These are phyloP conservation scores for Lachancea sp. DNA, from an alignment of 805 yeast genomes.

Conservation along the genomic window DNA sequence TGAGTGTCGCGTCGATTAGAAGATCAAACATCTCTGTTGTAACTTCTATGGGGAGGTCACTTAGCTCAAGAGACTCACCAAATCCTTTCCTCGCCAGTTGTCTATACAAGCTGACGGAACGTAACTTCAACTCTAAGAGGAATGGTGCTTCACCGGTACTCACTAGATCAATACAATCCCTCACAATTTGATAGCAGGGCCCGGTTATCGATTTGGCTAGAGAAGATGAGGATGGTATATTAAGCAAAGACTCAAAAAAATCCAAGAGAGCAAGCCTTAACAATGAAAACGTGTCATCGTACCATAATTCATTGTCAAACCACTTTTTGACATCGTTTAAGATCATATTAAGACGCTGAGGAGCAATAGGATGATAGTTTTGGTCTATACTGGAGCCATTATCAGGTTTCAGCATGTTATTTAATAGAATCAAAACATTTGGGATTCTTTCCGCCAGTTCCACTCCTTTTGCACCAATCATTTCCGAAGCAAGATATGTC, in stretches of 20 bases:
- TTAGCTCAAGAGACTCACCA: slow-evolving; percentile 23
- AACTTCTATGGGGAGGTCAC: slow-evolving; percentile 31
- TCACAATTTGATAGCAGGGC: slow-evolving; percentile 41
- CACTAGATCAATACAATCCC: slow-evolving; percentile 27
- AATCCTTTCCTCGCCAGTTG: slow-evolving; percentile 21
- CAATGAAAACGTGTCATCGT: slow-evolving; percentile 46
- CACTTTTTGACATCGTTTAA: slow-evolving; percentile 47
- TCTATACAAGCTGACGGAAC: slow-evolving; percentile 40
- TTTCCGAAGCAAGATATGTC: slow-evolving; percentile 57
- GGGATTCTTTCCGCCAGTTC: slow-evolving; percentile 42
- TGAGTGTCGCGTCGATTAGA: slow-evolving; percentile 39
- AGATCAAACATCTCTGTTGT: slow-evolving; percentile 36
- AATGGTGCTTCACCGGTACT: slow-evolving; percentile 33
- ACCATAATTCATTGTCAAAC: slow-evolving; percentile 57
- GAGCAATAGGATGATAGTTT: slow-evolving; percentile 44
- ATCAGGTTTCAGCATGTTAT: slow-evolving; percentile 33
- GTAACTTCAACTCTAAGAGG: slow-evolving; percentile 40
- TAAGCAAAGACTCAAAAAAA: slow-evolving; percentile 32
- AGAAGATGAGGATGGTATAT: slow-evolving; percentile 33
- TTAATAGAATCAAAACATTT: slow-evolving; percentile 42
- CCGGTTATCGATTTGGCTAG: slow-evolving; percentile 36
- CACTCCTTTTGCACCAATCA: slow-evolving; percentile 45
- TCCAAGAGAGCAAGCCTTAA: slow-evolving; percentile 47
- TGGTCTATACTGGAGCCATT: slow-evolving; percentile 19
- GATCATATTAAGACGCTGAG: slow-evolving; percentile 60